Evolutionary conservation across 257 asterid species (phyloP), one percentile per base, ranked within the genome.

Genomic region (Capsicum pubescens): DNA sequence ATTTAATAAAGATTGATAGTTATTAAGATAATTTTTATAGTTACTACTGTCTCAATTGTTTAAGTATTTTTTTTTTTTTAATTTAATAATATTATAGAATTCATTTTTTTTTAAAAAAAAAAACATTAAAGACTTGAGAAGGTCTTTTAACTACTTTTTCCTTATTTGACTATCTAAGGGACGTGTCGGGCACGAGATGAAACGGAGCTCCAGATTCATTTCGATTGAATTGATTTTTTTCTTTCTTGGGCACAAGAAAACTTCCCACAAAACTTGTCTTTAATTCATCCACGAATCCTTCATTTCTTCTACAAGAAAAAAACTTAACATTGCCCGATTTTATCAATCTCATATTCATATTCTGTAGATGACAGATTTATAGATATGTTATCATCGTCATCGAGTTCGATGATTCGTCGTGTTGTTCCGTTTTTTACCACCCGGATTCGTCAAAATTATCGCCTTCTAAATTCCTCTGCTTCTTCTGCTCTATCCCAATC

Each of bases 401-500:
- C 93, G 3, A 87, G 87, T 39, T 88, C 94, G 35, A 81, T 93
- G 87, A 88, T 92, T 87, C 87, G 86, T 83, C 93, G 93, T 50
- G 72, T 94, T 9, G 89, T 89, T 52, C 94, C 97, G 13, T 85
- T 83, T 85, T 42, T 92, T 57, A 87, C 90, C n/a, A 85, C 91
- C 50, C 90, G 90, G 90, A 82, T 95, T 87, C 97, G 95, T 67
- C 90, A 39, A 55, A 94, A 94, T 88, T 90, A 94, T 15, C 89
- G 94, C 85, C 93, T 82, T 68, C 17, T 82, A 32, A 35, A 44
- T 82, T 91, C 56, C 81, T 91, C 36, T 84, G 93, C 89, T 89
- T 74, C 92, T 79, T 74, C 92, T 79, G 91, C 86, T 64, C 13
- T 68, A 17, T 72, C 87, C 39, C 74, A 42, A 8, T 82, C 94